These are phyloP conservation scores for Colletotrichum nymphaeae DNA, from an alignment of 2,329 filamentous ascomycete genomes.

Conservation along the genomic window DNA sequence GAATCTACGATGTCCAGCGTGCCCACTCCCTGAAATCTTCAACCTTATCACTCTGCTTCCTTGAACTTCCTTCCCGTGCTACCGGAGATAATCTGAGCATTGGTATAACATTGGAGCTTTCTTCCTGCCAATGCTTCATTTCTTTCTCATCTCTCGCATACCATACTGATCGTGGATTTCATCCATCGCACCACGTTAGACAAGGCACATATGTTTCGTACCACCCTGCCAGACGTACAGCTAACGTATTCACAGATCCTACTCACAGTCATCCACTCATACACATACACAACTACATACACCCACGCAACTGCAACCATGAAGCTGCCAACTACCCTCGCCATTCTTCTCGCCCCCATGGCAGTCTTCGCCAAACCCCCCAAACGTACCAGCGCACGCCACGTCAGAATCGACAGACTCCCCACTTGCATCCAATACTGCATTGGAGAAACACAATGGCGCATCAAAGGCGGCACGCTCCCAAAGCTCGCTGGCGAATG, in stretches of 20 bases:
- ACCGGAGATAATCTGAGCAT: too few relatives aligned
- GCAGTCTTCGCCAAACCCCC: background rate
- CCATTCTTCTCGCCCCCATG: background rate
- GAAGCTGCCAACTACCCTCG: background rate
- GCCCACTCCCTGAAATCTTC: background rate
- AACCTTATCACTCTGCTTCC: background rate
- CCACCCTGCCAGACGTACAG: background rate
- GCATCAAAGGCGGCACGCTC: background rate
- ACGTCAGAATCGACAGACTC: background rate
- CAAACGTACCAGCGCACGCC: background rate
- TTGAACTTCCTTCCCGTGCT: background rate
- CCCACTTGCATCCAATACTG: background rate
- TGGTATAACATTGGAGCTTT: background rate
- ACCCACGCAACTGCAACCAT: background rate
- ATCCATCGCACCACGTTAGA: background rate
- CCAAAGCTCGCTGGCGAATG: background rate
- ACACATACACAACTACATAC: background rate
- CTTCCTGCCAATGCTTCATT: background rate
- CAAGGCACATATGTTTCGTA: background rate
- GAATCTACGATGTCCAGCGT: too few relatives aligned
- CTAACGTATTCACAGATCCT: rapidly evolving
- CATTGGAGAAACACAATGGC: constrained; percentile 1
- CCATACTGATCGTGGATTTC: background rate
- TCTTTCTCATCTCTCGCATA: background rate
- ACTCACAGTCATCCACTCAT: background rate